phyloP scores from a whole-genome alignment of 495 filamentous ascomycete species.

The Xylaria palmicola region DNA sequence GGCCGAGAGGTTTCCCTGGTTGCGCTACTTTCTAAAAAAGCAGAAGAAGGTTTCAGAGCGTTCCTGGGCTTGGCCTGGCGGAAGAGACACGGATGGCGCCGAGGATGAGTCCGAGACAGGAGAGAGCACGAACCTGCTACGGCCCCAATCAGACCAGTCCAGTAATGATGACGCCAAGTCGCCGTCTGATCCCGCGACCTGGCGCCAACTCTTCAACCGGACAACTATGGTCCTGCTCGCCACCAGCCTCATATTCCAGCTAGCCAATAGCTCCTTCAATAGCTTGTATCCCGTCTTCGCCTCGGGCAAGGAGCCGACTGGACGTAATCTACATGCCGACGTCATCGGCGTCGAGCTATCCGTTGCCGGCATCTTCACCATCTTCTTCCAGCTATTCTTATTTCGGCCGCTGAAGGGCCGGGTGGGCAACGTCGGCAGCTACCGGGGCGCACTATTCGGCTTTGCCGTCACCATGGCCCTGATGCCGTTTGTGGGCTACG shows the following conservation, averaged over 20 bases:
- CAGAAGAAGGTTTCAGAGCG: constrained; percentile 50
- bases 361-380: constrained; percentile 78
- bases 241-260: constrained; percentile 84
- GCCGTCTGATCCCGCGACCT: constrained; percentile 40
- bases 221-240: constrained; percentile 77
- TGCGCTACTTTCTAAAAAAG: constrained; percentile 22
- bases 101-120: constrained; percentile 33
- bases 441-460: constrained; percentile 74
- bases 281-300: constrained; percentile 91
- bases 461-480: constrained; percentile 80
- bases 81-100: constrained; percentile 28
- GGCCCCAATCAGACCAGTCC: constrained; percentile 30
- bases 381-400: constrained; percentile 81
- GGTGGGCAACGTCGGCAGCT: constrained; percentile 82
- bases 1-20: constrained; percentile 30
- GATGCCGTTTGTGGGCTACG: constrained; percentile 88
- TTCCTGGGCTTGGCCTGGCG: constrained; percentile 71
- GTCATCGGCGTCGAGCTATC: constrained; percentile 86
- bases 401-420: constrained; percentile 77
- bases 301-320: constrained; percentile 68
- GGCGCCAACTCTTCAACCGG: constrained; percentile 63
- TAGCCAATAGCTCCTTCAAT: constrained; percentile 87
- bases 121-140: constrained; percentile 34
- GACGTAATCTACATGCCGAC: constrained; percentile 69
- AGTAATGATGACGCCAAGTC: constrained; percentile 29